Percentiles rank a stretch among this genome's conserved stretches.
Conservation (phyloP, 2,329 filamentous ascomycete species). For the Talaromyces sp. region DNA sequence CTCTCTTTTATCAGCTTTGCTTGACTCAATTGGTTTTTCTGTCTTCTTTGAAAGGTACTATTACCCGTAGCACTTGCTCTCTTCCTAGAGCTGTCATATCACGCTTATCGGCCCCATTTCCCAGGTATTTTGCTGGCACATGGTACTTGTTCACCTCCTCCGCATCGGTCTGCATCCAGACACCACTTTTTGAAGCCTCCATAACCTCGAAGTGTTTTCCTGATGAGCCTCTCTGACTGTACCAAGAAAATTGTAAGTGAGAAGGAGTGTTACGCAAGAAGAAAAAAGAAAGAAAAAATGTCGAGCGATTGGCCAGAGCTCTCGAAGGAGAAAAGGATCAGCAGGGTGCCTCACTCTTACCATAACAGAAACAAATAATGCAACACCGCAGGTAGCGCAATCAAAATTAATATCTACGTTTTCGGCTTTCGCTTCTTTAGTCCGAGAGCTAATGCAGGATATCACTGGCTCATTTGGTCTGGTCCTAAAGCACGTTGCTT, state of each 20-base stretch:
- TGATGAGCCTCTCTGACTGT: background rate
- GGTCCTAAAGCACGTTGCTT: background rate
- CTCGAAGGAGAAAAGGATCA: background rate
- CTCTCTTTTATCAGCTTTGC: background rate
- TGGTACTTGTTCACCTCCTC: constrained; percentile 26
- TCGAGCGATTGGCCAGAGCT: background rate
- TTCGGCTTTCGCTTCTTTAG: background rate
- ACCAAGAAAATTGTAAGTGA: background rate
- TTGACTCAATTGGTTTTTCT: background rate
- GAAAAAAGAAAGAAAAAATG: background rate
- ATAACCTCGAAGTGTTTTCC: background rate
- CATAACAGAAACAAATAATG: background rate
- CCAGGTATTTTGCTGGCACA: constrained; percentile 37
- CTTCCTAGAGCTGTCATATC: constrained; percentile 41
- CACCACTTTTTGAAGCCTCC: constrained; percentile 2
- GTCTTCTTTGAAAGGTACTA: background rate
- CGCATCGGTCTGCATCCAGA: constrained; percentile 17
- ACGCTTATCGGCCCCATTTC: constrained; percentile 34
- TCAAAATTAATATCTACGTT: background rate
- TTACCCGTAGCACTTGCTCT: constrained; percentile 38
- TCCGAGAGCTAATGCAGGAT: background rate
- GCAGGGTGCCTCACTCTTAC: background rate
- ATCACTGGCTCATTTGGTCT: background rate
- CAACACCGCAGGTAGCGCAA: background rate
- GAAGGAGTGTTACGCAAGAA: background rate